A percentile compares a stretch with the other conserved stretches of the same genome.
Evolutionary conservation across 495 filamentous ascomycete genomes (phyloP).

Genomic region (Aspergillus sclerotiicarbonarius): DNA sequence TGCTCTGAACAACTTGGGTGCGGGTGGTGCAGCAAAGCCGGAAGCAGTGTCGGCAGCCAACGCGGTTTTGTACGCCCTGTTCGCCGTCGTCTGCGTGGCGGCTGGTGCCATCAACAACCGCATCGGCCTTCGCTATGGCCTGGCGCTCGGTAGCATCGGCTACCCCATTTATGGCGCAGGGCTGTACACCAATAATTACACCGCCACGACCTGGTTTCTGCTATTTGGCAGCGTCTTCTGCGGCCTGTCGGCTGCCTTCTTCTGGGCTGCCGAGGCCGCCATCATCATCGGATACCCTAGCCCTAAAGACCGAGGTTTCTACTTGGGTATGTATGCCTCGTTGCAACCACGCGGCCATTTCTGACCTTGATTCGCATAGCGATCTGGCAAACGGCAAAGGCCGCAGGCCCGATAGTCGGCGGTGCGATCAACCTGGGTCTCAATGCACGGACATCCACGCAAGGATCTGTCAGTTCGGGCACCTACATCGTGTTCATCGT

Average conservation of each 20-base stretch:
- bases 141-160: conserved; percentile 54
- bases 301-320: conserved; percentile 54
- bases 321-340: conserved; percentile 17
- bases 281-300: conserved; percentile 65
- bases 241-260: conserved; percentile 63
- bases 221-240: conserved; percentile 63
- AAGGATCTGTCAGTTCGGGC: conserved; percentile 27
- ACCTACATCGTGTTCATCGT: conserved; percentile 36
- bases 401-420: conserved; percentile 31
- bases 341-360: background rate
- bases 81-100: conserved; percentile 31
- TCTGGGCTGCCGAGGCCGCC: conserved; percentile 65
- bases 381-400: conserved; percentile 36
- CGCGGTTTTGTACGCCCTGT: conserved; percentile 32
- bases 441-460: conserved; percentile 23
- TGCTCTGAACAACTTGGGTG: conserved; percentile 34
- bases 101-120: conserved; percentile 43
- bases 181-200: conserved; percentile 64
- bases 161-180: conserved; percentile 49
- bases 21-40: conserved; percentile 33
- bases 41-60: conserved; percentile 35
- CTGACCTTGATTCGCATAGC: conserved; percentile 10
- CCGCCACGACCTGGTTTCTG: conserved; percentile 60
- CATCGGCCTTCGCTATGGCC: conserved; percentile 57
- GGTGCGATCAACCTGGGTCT: conserved; percentile 34